These are phyloP conservation scores for Astraeus odoratus DNA, from an alignment of 768 basidiomycete species.

Conservation along the genomic window DNA sequence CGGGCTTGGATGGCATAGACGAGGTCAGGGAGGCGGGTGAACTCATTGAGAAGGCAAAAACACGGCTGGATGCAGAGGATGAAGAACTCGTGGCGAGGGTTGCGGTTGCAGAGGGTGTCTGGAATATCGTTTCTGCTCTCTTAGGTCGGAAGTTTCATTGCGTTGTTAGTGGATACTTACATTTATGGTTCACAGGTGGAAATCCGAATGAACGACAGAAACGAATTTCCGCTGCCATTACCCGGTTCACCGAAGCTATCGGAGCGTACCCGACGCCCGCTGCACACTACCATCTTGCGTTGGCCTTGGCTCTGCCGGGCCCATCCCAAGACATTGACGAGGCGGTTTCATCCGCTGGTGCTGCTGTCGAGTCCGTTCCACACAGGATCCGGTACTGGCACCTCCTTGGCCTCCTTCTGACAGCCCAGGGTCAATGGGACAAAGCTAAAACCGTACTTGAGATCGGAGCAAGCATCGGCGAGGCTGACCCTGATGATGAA, in stretches of 20 bases:
- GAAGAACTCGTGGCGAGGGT: slow-evolving; percentile 53
- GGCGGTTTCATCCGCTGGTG: slow-evolving; percentile 60
- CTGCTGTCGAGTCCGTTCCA: slow-evolving; percentile 66
- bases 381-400: slow-evolving; percentile 79
- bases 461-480: slow-evolving; percentile 58
- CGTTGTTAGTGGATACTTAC: background rate
- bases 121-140: slow-evolving; percentile 59
- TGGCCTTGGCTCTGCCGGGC: slow-evolving; percentile 61
- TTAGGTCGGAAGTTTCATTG: slow-evolving; percentile 47
- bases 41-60: slow-evolving; percentile 54
- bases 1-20: slow-evolving; percentile 38
- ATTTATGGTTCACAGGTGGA: slow-evolving; percentile 40
- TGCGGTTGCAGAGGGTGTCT: slow-evolving; percentile 66
- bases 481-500: slow-evolving; percentile 32
- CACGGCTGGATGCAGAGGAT: slow-evolving; percentile 43
- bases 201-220: slow-evolving; percentile 54
- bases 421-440: slow-evolving; percentile 70
- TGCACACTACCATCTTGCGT: slow-evolving; percentile 74
- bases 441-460: slow-evolving; percentile 74
- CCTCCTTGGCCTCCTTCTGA: slow-evolving; percentile 76
- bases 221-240: slow-evolving; percentile 52
- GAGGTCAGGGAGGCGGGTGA: slow-evolving; percentile 57
- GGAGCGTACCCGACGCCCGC: slow-evolving; percentile 43
- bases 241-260: slow-evolving; percentile 43
- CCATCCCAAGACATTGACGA: slow-evolving; percentile 56